phyloP scores from a whole-genome alignment of 2,329 filamentous ascomycete genomes.

The Alternaria gaisen region DNA sequence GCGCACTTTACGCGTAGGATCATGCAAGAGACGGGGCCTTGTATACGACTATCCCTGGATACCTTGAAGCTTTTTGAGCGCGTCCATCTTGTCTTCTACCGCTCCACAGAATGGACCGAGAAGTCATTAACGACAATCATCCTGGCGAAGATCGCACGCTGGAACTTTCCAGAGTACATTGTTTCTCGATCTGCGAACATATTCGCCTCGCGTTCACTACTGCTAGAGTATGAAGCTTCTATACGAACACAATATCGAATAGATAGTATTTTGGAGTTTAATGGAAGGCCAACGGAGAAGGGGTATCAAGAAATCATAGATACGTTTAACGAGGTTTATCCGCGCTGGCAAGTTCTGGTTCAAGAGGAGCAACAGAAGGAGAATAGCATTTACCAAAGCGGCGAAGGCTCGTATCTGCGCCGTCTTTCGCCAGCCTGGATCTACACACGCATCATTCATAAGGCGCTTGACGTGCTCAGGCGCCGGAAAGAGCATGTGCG shows the following conservation, averaged over 20 bases:
- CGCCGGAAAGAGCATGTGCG: conserved; percentile 80
- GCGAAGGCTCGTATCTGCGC: conserved; percentile 87
- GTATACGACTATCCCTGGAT: conserved; percentile 78
- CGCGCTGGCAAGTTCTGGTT: conserved; percentile 79
- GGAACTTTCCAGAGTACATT: conserved; percentile 89
- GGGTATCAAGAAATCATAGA: conserved; percentile 73
- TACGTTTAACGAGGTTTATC: conserved; percentile 77
- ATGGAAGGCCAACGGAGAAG: conserved; percentile 71
- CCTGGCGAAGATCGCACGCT: conserved; percentile 84
- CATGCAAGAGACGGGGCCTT: conserved; percentile 78
- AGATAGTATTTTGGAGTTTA: conserved; percentile 83
- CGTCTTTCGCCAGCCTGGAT: conserved; percentile 92
- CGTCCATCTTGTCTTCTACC: conserved; percentile 94
- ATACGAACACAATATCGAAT: conserved; percentile 82
- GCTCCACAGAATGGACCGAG: conserved; percentile 96
- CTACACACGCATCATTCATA: conserved; percentile 92
- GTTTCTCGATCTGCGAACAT: conserved; percentile 91
- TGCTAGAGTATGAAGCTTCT: conserved; percentile 90
- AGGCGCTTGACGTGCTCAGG: conserved; percentile 79
- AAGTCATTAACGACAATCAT: conserved; percentile 96
- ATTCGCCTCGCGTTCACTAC: conserved; percentile 75
- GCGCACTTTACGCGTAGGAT: conserved; percentile 81
- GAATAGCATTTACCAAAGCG: conserved; percentile 76
- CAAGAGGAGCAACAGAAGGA: conserved; percentile 81
- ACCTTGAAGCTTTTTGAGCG: conserved; percentile 87